Evolutionary conservation across 768 basidiomycete species (phyloP), one percentile per base, ranked within the genome.

Genomic region (Mrakia blollopis): DNA sequence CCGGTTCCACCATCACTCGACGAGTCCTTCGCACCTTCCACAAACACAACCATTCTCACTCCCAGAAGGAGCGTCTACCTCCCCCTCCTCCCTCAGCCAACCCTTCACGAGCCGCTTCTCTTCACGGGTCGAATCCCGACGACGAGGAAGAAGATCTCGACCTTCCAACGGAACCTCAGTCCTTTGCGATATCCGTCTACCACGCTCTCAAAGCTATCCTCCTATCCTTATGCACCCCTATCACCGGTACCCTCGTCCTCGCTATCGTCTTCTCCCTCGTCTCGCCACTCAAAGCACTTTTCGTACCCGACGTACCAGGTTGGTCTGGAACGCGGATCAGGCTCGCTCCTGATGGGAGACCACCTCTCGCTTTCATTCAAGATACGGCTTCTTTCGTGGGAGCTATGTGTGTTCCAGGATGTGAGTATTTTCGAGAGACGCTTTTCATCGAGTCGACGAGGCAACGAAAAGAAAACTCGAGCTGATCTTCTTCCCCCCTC

Each of bases 321-420:
- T 83, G 81, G 81, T 82, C 81, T 2, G 82, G 85, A 7, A 84
- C 82, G 0, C 81, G 82, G 1, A 80, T 83, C 72, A 85, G 84
- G 75, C 82, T 83, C 76, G 85, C 85, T 0, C 86, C 86, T 0
- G 85, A 87, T 75, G 86, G 85, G 11, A 83, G 83, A 32, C 86
- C 86, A 0, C 85, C 85, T 0, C 74, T 87, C 16, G 82, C 83
- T 13, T 87, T 86, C 80, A 78, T 86, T 47, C 80, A 85, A 28
- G 85, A 86, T 37, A 76, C 75, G 30, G 62, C 62, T 14, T 10
- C 62, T 11, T 68, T 68, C 21, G 25, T 68, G 37, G 65, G 65
- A 2, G 39, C 18, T 25, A 68, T 68, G 25, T 68, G 65, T 41
- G 37, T 68, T 1, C 65, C 65, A 0, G 65, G 65, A n/a, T 35